These are phyloP conservation scores for Solanum chacoense DNA, from an alignment of 305 asterid genomes.

Conservation along the genomic window DNA sequence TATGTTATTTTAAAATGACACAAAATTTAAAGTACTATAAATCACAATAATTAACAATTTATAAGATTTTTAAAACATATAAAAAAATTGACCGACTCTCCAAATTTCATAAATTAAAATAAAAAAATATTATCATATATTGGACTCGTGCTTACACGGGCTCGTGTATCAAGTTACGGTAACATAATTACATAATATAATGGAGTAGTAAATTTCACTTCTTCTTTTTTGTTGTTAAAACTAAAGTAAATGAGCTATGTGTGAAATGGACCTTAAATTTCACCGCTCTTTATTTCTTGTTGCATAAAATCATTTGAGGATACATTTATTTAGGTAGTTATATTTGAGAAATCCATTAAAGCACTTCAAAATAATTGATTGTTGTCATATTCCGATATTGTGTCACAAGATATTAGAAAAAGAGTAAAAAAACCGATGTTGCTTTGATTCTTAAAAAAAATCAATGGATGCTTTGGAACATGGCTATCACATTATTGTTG, in stretches of 20 bases:
- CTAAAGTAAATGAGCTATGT: neutral
- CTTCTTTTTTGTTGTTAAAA: no score
- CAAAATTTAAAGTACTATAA: no score
- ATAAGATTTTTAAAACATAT: neutral
- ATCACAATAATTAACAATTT: neutral
- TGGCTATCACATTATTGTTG: neutral
- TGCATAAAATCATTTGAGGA: no score
- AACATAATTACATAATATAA: neutral
- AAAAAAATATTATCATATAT: no score
- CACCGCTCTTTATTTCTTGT: neutral
- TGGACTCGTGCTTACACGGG: neutral
- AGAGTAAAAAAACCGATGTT: neutral
- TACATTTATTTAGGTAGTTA: neutral
- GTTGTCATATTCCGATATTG: neutral
- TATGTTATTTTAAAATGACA: no score
- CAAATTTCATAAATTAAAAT: neutral
- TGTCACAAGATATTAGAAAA: neutral
- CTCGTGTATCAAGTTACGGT: neutral
- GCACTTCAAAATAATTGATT: neutral
- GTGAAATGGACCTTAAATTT: neutral
- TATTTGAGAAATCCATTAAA: neutral
- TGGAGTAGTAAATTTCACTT: neutral
- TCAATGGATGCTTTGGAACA: neutral
- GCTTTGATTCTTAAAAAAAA: no score
- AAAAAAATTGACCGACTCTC: neutral